Conservation (phyloP, 179 eudicot genomes). For the Drosera spatulata region DNA sequence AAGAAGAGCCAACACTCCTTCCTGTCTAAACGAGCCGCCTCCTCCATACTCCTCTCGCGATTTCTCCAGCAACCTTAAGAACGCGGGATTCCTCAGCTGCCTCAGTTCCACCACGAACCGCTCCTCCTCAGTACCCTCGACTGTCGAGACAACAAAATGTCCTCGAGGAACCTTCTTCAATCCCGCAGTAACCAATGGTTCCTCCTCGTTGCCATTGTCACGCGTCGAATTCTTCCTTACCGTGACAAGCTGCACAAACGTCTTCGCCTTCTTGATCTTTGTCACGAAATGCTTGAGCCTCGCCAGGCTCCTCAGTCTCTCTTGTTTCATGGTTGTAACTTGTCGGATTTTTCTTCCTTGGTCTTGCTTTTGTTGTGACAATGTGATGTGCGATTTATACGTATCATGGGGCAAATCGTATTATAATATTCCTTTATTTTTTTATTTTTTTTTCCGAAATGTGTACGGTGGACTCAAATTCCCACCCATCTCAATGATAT, state of each 20-base stretch:
- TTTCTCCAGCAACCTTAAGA: slow-evolving; percentile 7
- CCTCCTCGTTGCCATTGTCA: background rate
- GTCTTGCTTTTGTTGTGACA: too few species aligned
- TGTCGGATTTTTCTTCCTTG: too few species aligned
- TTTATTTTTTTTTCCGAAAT: too few species aligned
- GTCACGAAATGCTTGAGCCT: slow-evolving; percentile 1
- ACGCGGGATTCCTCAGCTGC: slow-evolving; percentile 6
- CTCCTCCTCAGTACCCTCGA: slow-evolving; percentile 1
- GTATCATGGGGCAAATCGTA: too few species aligned
- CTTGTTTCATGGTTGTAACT: background rate
- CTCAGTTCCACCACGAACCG: slow-evolving; percentile 7
- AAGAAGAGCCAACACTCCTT: slow-evolving; percentile 2
- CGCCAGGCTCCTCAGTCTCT: slow-evolving; percentile 2
- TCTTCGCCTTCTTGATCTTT: slow-evolving; percentile 4
- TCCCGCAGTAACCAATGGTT: background rate
- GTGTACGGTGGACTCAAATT: too few species aligned
- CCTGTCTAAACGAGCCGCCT: slow-evolving; percentile 1
- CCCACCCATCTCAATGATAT: too few species aligned
- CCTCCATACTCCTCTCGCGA: slow-evolving; percentile 5
- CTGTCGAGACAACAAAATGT: slow-evolving; percentile 9
- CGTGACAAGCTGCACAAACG: background rate
- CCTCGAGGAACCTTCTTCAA: background rate
- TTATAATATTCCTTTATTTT: too few species aligned
- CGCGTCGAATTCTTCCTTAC: background rate
- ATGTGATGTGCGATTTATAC: too few species aligned